Evolutionary conservation across 2,329 filamentous ascomycete species (phyloP), one percentile per base, ranked within the genome.

Genomic region (Fusarium armeniacum): DNA sequence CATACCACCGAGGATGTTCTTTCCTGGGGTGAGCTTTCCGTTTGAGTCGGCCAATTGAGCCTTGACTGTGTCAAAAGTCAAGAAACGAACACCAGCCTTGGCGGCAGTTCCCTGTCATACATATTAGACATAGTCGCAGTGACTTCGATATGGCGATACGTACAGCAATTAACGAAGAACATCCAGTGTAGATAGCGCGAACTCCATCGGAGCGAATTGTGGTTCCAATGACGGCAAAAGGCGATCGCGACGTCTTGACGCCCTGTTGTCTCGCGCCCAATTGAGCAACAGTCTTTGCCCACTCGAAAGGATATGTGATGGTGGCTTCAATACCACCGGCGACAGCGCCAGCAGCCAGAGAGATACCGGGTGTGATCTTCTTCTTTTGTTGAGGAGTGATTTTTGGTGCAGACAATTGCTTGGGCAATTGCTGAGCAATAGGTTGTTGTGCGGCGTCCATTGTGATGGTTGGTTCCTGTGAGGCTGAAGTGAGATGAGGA

Each of bases 1-100:
- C 87, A 91, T 90, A 11, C 90, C 90, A 7, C 89, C 89, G 0
- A 87, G 73, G n/a, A 91, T 82, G 40, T 87, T 89, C 4, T 85
- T 79, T 1, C 81, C 72, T 0, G 88, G 84, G 0, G 86, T 86
- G 10, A 91, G 76, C 2, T 82, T 84, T 0, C 88, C 88, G 2
- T 85, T 86, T 9, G 87, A 83, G 60, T 87, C 84, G 73, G 87
- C 86, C 4, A 85, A 76, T 1, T 80, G 76, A 64, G 87, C 84
- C 70, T 89, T 90, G 74, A 92, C 89, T 1, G 84, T 84, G 73
- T 91, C 89, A 75, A 90, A 92, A 5, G 86, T 87, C 15, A 91
- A 77, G 71, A 92, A 91, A 1, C 89, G 85, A 16, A 91, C 86
- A 7, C 85, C 89, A 72, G 90, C 89, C 79, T 92, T 92, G 50